Conservation (phyloP, 23 red algal genomes). For the Gracilaria caudata region DNA sequence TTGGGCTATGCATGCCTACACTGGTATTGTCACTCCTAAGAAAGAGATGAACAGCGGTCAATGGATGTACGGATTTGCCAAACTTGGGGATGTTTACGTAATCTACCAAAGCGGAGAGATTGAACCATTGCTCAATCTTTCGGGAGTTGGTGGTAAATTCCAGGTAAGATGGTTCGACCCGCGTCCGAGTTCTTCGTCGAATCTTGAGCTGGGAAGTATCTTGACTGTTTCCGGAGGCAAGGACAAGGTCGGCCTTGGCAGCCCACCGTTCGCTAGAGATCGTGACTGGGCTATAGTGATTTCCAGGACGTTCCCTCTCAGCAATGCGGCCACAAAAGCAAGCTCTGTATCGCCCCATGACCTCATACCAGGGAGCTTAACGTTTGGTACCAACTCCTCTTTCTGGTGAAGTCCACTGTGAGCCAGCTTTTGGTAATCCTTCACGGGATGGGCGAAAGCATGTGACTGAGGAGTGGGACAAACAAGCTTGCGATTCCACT, state of each 20-base stretch:
- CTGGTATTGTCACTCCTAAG: conserved; percentile 10
- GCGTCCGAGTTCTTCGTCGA: not conserved
- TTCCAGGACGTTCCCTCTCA: conserved; percentile 14
- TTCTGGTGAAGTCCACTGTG: conserved; percentile 1
- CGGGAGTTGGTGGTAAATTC: conserved; percentile 21
- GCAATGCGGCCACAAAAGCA: conserved; percentile 10
- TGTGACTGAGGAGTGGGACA: not conserved
- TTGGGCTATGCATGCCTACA: conserved; percentile 48
- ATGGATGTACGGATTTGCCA: conserved; percentile 39
- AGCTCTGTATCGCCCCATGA: conserved; percentile 28
- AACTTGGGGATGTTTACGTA: conserved; percentile 46
- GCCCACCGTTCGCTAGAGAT: not conserved
- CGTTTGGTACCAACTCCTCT: conserved; percentile 15
- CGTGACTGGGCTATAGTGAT: conserved; percentile 47
- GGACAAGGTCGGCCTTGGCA: conserved; percentile 15
- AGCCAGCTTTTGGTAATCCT: not conserved
- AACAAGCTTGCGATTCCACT: not conserved
- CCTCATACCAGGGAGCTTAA: conserved; percentile 16
- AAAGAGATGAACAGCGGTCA: not conserved
- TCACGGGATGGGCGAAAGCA: not conserved
- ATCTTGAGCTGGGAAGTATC: conserved; percentile 20
- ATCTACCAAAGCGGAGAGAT: conserved; percentile 35
- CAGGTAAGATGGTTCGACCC: conserved; percentile 52
- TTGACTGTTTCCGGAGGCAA: conserved; percentile 20
- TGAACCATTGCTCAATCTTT: conserved; percentile 37